These are phyloP conservation scores for Aspergillus uvarum DNA, from an alignment of 2,329 filamentous ascomycete species.

Conservation along the genomic window DNA sequence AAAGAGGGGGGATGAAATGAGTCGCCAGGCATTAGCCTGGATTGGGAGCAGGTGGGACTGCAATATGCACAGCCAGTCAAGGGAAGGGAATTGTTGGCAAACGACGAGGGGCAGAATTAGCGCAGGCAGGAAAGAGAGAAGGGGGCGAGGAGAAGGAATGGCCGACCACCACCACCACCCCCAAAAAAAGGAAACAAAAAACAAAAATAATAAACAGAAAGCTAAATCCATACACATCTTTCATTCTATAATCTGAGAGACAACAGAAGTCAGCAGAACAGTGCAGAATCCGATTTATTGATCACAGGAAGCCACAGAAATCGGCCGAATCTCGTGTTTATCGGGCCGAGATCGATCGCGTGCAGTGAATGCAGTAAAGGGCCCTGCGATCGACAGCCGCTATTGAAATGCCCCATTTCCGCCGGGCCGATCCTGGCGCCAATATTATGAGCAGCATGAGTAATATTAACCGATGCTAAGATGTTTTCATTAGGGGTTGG, in stretches of 20 bases:
- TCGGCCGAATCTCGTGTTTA: neutral
- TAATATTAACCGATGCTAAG: too few relatives aligned
- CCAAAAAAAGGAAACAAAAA: too few relatives aligned
- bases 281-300: neutral
- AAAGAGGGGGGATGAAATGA: neutral
- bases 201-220: too few relatives aligned
- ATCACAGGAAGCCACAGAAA: neutral
- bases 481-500: too few relatives aligned
- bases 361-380: neutral
- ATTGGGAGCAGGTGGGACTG: neutral
- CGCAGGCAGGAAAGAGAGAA: too few relatives aligned
- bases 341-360: conserved; percentile 1
- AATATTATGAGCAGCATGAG: neutral
- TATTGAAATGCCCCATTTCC: conserved; percentile 1
- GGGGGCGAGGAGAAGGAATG: too few relatives aligned
- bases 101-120: too few relatives aligned
- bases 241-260: neutral
- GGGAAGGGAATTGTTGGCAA: too few relatives aligned
- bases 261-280: neutral
- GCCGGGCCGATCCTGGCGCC: conserved; percentile 6
- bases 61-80: neutral
- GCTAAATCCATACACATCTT: neutral
- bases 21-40: neutral
- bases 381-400: neutral
- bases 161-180: too few relatives aligned